Conservation (phyloP, 2,329 filamentous ascomycete genomes). For the Magnaporthiopsis rhizophila region DNA sequence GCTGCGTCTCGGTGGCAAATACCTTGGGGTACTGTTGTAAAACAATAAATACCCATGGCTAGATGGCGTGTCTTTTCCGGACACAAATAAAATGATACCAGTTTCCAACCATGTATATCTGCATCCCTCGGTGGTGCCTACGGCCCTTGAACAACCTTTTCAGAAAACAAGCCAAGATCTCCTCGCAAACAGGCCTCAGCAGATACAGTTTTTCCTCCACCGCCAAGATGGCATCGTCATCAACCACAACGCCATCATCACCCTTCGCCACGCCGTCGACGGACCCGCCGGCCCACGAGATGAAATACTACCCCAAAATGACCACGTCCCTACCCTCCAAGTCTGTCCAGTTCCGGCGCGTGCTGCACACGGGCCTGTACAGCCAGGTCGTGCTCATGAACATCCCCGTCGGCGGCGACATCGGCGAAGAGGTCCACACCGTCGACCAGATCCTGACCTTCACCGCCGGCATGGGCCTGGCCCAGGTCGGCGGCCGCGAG, state of each 20-base stretch:
- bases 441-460: conserved; percentile 60
- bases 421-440: conserved; percentile 57
- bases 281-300: conserved; percentile 40
- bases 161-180: background rate
- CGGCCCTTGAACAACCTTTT: background rate
- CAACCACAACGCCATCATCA: conserved; percentile 18
- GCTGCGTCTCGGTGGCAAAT: background rate
- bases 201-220: background rate
- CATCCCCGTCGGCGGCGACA: conserved; percentile 54
- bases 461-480: conserved; percentile 49
- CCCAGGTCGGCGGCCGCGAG: conserved; percentile 50
- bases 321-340: conserved; percentile 42
- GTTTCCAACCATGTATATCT: background rate
- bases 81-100: background rate
- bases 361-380: conserved; percentile 56
- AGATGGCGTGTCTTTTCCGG: background rate
- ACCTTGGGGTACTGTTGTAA: too few relatives aligned
- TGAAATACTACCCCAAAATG: conserved; percentile 54
- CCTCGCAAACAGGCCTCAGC: too few relatives aligned
- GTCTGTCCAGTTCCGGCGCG: conserved; percentile 51
- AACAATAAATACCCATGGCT: background rate
- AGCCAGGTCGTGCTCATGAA: conserved; percentile 58
- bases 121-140: background rate
- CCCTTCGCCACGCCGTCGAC: conserved; percentile 22
- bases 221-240: conserved; percentile 17